A percentile compares a stretch with the other conserved stretches of the same genome.
These are phyloP conservation scores for Trichophyton equinum DNA, from an alignment of 2,329 filamentous ascomycete species.

Conservation along the genomic window DNA sequence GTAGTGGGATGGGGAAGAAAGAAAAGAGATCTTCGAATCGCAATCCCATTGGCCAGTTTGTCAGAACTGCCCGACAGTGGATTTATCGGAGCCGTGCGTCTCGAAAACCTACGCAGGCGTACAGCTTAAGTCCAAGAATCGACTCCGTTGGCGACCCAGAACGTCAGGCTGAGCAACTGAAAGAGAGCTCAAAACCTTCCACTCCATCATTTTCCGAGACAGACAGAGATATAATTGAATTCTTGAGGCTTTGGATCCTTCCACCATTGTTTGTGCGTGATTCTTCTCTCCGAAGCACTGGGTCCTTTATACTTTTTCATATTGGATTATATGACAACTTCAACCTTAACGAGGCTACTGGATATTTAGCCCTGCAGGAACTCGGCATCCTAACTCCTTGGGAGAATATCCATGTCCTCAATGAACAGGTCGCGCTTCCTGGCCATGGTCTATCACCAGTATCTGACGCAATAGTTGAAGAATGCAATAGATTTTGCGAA, in stretches of 20 bases:
- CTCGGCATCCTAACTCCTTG: slow-evolving; percentile 48
- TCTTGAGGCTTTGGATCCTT: slow-evolving; percentile 41
- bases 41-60: slow-evolving; percentile 32
- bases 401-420: slow-evolving; percentile 42
- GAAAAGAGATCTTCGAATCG: not conserved
- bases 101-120: slow-evolving; percentile 32
- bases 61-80: slow-evolving; percentile 33
- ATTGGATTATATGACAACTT: slow-evolving; percentile 43
- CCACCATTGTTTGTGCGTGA: slow-evolving; percentile 29
- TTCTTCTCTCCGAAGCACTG: slow-evolving; percentile 37
- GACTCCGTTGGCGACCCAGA: not conserved
- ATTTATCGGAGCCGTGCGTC: slow-evolving; percentile 31
- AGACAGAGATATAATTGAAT: slow-evolving; percentile 44
- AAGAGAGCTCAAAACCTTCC: slow-evolving; percentile 17
- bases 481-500: slow-evolving; percentile 21
- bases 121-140: slow-evolving; percentile 26
- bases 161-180: not conserved
- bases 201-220: slow-evolving; percentile 35
- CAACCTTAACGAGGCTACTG: slow-evolving; percentile 26
- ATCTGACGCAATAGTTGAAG: slow-evolving; percentile 22
- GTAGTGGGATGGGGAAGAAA: slow-evolving; percentile 11
- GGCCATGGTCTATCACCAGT: slow-evolving; percentile 24
- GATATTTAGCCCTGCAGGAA: slow-evolving; percentile 46
- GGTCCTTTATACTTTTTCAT: slow-evolving; percentile 43
- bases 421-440: slow-evolving; percentile 43